Evolutionary conservation across 352 stramenopile genomes (phyloP), one percentile per base, ranked within the genome.

Genomic region (Pythium coloratum): DNA sequence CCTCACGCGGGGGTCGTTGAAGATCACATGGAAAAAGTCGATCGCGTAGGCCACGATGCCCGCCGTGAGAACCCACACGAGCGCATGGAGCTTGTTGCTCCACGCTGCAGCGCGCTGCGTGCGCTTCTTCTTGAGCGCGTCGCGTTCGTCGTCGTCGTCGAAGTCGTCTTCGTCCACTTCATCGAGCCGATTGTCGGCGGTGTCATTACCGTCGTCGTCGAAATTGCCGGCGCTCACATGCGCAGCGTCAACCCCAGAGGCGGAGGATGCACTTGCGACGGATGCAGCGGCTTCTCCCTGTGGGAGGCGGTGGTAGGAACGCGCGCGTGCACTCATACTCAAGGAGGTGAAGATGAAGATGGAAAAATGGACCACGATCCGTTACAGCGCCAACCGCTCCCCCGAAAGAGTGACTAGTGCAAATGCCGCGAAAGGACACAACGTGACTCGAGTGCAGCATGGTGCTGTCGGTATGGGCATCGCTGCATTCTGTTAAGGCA

Each of bases 31-130:
- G 55, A 92, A 81, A 34, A 95, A 88, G 62, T 94, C 84, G 58
- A 87, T 79, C 36, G 75, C 82, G 62, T 91, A 92, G 16, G 74
- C 76, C 9, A 87, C 71, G 9, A 72, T 69, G 12, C 62, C 78
- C 0, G 87, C 82, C 9, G 73, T 66, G 20, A 86, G 61, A 62
- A 95, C 65, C 87, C 87, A 95, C 40, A 95, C 65, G 28, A 89
- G 71, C 46, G 87, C 87, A 57, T 94, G 81, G 33, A 95, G 60
- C 57, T 88, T 86, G 50, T 76, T 92, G 72, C 83, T 95, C 75
- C 83, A 87, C 13, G 69, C 60, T 10, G 81, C 75, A 9, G 84
- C 83, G 9, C 76, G 78, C 40, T 80, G 74, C 28, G 80, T 81
- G 3, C 80, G 70, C 42, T 80, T 71, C 44, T 63, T 68, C 60